These are phyloP conservation scores for Scorias spongiosa DNA, from an alignment of 2,329 filamentous ascomycete species.

Conservation along the genomic window DNA sequence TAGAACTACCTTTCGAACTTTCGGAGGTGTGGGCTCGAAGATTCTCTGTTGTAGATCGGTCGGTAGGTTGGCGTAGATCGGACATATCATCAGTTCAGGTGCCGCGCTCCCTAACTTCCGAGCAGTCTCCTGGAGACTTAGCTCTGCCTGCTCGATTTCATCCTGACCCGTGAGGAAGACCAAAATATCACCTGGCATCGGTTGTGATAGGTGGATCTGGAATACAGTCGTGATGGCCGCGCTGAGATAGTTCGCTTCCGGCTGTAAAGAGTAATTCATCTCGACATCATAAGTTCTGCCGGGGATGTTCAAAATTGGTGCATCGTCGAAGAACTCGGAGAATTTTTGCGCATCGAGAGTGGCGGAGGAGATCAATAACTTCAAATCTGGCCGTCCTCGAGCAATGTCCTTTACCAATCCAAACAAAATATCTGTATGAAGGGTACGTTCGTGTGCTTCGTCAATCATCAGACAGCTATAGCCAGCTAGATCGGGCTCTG, in stretches of 20 bases:
- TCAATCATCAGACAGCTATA: slow-evolving; percentile 93
- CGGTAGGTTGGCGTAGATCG: slow-evolving; percentile 87
- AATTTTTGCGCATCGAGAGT: slow-evolving; percentile 94
- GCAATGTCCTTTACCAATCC: slow-evolving; percentile 81
- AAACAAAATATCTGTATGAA: slow-evolving; percentile 80
- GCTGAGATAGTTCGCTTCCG: slow-evolving; percentile 84
- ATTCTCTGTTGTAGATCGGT: slow-evolving; percentile 85
- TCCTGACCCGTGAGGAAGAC: slow-evolving; percentile 94
- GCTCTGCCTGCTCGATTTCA: slow-evolving; percentile 80
- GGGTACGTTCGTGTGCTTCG: slow-evolving; percentile 87
- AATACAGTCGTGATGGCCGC: slow-evolving; percentile 88
- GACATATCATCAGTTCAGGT: slow-evolving; percentile 76
- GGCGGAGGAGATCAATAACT: slow-evolving; percentile 81
- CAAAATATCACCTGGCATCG: slow-evolving; percentile 65
- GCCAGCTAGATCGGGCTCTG: slow-evolving; percentile 64
- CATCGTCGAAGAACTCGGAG: slow-evolving; percentile 77
- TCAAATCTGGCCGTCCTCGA: slow-evolving; percentile 67
- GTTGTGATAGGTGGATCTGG: slow-evolving; percentile 82
- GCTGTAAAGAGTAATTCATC: slow-evolving; percentile 77
- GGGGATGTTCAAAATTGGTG: slow-evolving; percentile 88
- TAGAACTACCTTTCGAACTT: slow-evolving; percentile 76
- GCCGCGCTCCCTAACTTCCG: slow-evolving; percentile 73
- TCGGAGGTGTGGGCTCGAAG: slow-evolving; percentile 79
- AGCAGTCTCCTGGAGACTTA: slow-evolving; percentile 70
- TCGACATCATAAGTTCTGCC: slow-evolving; percentile 80